Percentiles rank a stretch among this genome's conserved stretches.
Evolutionary conservation across 164 flowering plant species (phyloP).

Genomic region (Brasenia schreberi): DNA sequence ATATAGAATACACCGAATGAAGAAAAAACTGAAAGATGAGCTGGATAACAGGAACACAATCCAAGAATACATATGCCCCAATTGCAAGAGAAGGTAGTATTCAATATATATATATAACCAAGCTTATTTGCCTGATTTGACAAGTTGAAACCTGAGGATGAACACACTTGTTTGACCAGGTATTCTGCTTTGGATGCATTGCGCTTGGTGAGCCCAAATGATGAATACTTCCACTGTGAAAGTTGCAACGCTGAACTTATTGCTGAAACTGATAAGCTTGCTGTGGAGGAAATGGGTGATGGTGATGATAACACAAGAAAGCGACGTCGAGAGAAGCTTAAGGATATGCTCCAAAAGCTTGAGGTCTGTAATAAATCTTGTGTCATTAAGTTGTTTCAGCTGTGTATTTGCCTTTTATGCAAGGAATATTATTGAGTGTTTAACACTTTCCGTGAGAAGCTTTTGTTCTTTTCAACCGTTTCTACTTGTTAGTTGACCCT

Average conservation of each 20-base stretch:
- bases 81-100: conserved; percentile 57
- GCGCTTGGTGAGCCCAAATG: conserved; percentile 48
- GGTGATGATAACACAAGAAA: conserved; percentile 91
- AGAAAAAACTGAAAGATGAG: conserved; percentile 84
- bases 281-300: conserved; percentile 76
- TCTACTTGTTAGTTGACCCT: background rate
- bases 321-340: conserved; percentile 68
- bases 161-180: conserved; percentile 24
- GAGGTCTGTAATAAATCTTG: conserved; percentile 38
- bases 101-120: background rate
- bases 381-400: conserved; percentile 1
- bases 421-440: background rate
- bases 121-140: conserved; percentile 1
- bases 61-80: conserved; percentile 88
- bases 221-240: conserved; percentile 84
- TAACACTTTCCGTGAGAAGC: background rate
- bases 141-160: background rate
- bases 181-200: conserved; percentile 87
- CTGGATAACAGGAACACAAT: conserved; percentile 80
- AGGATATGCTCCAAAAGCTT: conserved; percentile 71
- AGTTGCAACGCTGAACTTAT: conserved; percentile 78
- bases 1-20: conserved; percentile 89
- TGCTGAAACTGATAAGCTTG: conserved; percentile 85
- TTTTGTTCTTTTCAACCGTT: background rate
- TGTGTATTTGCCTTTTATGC: background rate